phyloP scores from a whole-genome alignment of 1,284 basidiomycete genomes.

The Rhodotorula glutinis region DNA sequence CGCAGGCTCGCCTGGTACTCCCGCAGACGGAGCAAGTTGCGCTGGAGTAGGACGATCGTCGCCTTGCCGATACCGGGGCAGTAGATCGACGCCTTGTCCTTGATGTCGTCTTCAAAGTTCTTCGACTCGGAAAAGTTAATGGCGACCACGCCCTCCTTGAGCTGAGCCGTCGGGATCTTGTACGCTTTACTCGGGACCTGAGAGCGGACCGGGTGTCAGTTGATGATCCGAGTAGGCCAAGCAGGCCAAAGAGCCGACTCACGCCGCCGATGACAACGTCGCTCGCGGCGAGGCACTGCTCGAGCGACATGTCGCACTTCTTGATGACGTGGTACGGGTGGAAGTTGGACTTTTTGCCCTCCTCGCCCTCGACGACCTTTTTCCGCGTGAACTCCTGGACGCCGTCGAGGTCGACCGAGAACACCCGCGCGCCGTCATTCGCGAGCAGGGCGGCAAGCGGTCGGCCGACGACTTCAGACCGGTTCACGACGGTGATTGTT shows the following conservation, averaged over 20 bases:
- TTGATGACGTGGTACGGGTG: constrained; percentile 81
- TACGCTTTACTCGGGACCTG: constrained; percentile 69
- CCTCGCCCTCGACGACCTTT: constrained; percentile 7
- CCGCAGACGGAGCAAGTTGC: constrained; percentile 65
- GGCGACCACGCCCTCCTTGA: constrained; percentile 90
- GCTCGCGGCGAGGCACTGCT: constrained; percentile 72
- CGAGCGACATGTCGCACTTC: constrained; percentile 60
- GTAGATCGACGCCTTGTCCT: constrained; percentile 87
- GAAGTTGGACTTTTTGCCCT: constrained; percentile 54
- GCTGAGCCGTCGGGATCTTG: constrained; percentile 80
- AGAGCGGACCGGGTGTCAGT: no score
- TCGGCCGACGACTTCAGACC: constrained; percentile 95
- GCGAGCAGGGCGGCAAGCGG: constrained; percentile 89
- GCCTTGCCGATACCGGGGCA: constrained; percentile 93
- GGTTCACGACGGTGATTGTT: constrained; percentile 90
- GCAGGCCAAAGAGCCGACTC: constrained; percentile 8
- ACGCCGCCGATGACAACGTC: constrained; percentile 92
- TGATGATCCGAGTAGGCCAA: no score
- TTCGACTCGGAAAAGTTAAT: constrained; percentile 93
- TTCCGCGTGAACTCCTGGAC: constrained; percentile 62
- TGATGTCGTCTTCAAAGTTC: constrained; percentile 91
- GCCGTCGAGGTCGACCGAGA: constrained; percentile 90
- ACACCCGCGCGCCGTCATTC: constrained; percentile 92
- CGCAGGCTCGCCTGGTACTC: constrained; percentile 27
- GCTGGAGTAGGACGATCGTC: constrained; percentile 92